These are phyloP conservation scores for Spongispora temasekensis DNA, from an alignment of 1,284 basidiomycete species.

Conservation along the genomic window DNA sequence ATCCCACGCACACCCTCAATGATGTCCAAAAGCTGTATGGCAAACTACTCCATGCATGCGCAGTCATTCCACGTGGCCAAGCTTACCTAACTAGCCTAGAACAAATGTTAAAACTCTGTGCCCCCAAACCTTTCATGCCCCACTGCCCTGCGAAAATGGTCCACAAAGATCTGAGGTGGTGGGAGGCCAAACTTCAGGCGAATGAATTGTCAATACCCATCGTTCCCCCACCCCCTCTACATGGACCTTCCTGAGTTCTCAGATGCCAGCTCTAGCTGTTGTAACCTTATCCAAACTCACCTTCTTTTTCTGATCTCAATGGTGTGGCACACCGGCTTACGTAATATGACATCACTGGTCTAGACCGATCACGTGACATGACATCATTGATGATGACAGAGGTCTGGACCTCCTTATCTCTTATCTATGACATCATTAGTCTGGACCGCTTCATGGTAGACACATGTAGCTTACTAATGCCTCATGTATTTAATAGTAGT, in stretches of 20 bases:
- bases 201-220: not conserved
- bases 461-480: no score
- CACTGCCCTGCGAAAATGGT: not conserved
- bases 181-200: not conserved
- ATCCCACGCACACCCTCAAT: not conserved
- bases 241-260: conserved; percentile 1
- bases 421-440: no score
- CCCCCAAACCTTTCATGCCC: conserved; percentile 5
- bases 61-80: not conserved
- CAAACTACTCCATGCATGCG: not conserved
- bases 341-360: no score
- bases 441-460: no score
- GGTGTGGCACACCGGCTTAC: no score
- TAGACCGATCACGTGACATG: no score
- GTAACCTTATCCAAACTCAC: no score
- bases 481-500: no score
- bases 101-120: not conserved
- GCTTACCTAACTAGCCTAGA: not conserved
- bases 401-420: no score
- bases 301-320: no score
- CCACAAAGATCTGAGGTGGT: conserved; percentile 4
- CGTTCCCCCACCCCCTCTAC: not conserved
- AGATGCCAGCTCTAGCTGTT: conserved; percentile 23
- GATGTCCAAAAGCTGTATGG: not conserved
- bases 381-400: no score